Evolutionary conservation across 2,329 filamentous ascomycete genomes (phyloP).

Genomic region (Neonectria coccinea): DNA sequence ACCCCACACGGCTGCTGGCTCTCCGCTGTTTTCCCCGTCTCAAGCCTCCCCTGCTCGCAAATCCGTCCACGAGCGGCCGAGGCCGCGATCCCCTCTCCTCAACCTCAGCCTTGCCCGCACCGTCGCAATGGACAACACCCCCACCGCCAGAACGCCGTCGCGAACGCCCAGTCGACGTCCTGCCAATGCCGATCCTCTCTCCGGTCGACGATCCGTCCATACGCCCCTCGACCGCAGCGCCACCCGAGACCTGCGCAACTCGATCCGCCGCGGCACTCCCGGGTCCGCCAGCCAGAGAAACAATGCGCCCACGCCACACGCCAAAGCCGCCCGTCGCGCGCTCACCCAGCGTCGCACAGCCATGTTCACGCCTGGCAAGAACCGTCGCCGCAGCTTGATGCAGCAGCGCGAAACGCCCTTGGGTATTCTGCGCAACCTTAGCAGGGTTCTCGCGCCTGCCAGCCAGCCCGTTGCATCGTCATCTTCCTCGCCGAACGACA

Average conservation of each 20-base stretch:
- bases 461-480: conserved; percentile 60
- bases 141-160: conserved; percentile 37
- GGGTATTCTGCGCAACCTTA: conserved; percentile 65
- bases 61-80: background rate
- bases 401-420: conserved; percentile 68
- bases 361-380: conserved; percentile 70
- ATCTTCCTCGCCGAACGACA: conserved; percentile 57
- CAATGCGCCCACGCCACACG: conserved; percentile 68
- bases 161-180: conserved; percentile 47
- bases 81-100: conserved; percentile 23
- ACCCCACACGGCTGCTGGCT: background rate
- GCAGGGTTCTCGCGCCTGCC: conserved; percentile 63
- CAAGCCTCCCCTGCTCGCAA: background rate
- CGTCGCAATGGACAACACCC: conserved; percentile 27
- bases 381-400: conserved; percentile 67
- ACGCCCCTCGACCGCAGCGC: conserved; percentile 56
- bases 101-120: conserved; percentile 30
- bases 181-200: conserved; percentile 52
- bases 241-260: conserved; percentile 53
- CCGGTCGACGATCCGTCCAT: conserved; percentile 55
- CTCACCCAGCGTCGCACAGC: conserved; percentile 70
- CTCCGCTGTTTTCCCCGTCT: background rate
- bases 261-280: conserved; percentile 56
- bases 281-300: conserved; percentile 58
- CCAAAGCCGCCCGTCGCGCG: conserved; percentile 68